Evolutionary conservation across 352 stramenopile species (phyloP), one percentile per base, ranked within the genome.

Genomic region (Globisporangium spiculum): DNA sequence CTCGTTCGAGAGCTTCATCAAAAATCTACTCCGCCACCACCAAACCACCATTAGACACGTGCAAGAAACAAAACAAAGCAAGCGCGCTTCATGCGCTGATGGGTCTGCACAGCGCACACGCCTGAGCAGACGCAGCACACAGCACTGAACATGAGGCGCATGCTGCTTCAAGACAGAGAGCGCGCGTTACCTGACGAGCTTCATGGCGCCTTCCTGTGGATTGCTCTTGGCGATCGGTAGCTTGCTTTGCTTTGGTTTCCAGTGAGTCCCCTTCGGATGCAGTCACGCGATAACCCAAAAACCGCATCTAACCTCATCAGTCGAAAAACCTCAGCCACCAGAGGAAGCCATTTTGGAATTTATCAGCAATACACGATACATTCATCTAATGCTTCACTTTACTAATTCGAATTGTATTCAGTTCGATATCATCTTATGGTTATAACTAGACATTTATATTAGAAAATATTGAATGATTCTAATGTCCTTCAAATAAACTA

Each of bases 1-100:
- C 84, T 99, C 97, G 65, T 98, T 98, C 65, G 97, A 98, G 58
- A 99, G 86, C 78, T 99, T 99, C 96, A 98, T 98, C 75, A 98
- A 92, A 82, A 98, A 98, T 67, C 95, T 96, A 62, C 60, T 48
- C 55, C 30, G 9, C 53, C 41, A 7, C 44, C 44, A 38, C 24
- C 14, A 22, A 59, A 20, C 56, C 26, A 32, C 20, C 26, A 61
- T 61, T 48, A 46, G 32, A 61, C 20, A 48, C 20, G 14, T 12
- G 18, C 54, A 44, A 12, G 20, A 30, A n/a, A 32, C 3, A 48
- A n/a, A 14, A n/a, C 18, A 52, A 48, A 48, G 4, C 41, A n/a
- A 20, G 44, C 44, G 18, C 6, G 6, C 44, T 12, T 52, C 44
- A 52, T 1, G 44, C 18, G 44, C 44, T 3, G 0, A 22, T 20